Conservation (phyloP, 768 basidiomycete genomes). For the Cystobasidium tubakii region DNA sequence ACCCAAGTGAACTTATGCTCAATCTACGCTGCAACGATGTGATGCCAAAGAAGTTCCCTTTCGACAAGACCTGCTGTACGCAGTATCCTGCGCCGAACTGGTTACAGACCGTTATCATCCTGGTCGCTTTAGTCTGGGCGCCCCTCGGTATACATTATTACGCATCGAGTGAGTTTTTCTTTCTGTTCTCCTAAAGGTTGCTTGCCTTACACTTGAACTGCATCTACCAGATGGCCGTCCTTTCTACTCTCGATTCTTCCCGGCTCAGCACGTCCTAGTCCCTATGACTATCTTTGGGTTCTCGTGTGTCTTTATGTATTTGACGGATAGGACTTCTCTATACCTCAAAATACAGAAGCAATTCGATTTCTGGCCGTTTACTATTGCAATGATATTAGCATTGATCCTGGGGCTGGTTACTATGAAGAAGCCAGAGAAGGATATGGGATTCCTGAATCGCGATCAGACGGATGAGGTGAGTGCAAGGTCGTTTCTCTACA, state of each 20-base stretch:
- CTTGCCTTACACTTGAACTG: too few species aligned
- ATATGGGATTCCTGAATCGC: slow-evolving; percentile 79
- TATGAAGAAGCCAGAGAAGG: slow-evolving; percentile 63
- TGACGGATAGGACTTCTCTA: slow-evolving; percentile 74
- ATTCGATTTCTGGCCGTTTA: slow-evolving; percentile 65
- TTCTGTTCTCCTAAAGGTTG: too few species aligned
- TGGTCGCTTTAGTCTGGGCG: slow-evolving; percentile 55
- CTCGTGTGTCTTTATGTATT: slow-evolving; percentile 61
- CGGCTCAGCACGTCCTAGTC: slow-evolving; percentile 51
- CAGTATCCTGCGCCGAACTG: slow-evolving; percentile 63
- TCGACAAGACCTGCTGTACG: slow-evolving; percentile 72
- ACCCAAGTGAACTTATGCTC: slow-evolving; percentile 71
- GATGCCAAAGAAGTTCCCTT: slow-evolving; percentile 60
- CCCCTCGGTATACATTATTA: slow-evolving; percentile 54
- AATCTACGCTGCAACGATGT: slow-evolving; percentile 74
- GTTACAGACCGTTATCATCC: slow-evolving; percentile 58
- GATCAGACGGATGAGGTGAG: slow-evolving; percentile 76
- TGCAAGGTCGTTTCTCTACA: background rate
- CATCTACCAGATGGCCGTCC: background rate
- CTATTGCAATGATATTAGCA: slow-evolving; percentile 55
- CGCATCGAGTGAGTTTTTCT: slow-evolving; percentile 42
- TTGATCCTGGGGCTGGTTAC: slow-evolving; percentile 62
- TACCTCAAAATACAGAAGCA: slow-evolving; percentile 88
- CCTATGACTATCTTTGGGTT: slow-evolving; percentile 62
- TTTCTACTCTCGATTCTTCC: slow-evolving; percentile 38